Percentiles rank a stretch among this genome's conserved stretches.
These are phyloP conservation scores for Acanthamoeba rhysodes DNA, from an alignment of 208 protist species.

Conservation along the genomic window DNA sequence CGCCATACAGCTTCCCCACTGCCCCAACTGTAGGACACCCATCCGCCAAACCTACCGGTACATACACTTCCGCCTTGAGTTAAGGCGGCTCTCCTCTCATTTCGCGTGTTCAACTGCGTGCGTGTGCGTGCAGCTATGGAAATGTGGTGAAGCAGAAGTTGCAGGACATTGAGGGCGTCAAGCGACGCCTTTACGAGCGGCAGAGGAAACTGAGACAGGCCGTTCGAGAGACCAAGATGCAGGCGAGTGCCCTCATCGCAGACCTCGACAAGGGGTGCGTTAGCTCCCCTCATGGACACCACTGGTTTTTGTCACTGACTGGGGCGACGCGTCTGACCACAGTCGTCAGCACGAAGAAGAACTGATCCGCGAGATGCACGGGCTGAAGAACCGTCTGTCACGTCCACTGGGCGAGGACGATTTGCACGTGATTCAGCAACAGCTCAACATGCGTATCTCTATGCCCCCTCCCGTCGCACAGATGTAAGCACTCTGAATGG, in stretches of 20 bases:
- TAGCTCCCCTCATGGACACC: not conserved
- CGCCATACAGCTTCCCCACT: not conserved
- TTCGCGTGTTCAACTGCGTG: not conserved
- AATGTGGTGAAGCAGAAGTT: slow-evolving; percentile 66
- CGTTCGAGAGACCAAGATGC: not conserved
- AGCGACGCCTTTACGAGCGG: not conserved
- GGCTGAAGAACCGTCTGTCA: not conserved
- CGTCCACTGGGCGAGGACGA: not conserved
- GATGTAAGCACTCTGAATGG: not conserved
- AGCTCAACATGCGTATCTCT: slow-evolving; percentile 25
- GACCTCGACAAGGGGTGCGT: not conserved
- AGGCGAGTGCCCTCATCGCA: not conserved
- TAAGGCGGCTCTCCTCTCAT: not conserved
- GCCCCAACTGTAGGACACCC: slow-evolving; percentile 73
- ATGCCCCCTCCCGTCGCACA: not conserved
- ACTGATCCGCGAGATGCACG: not conserved
- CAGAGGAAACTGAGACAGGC: not conserved
- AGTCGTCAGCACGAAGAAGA: not conserved
- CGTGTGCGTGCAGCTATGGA: not conserved
- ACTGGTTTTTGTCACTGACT: not conserved
- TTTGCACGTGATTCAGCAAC: slow-evolving; percentile 18
- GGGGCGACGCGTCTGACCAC: not conserved
- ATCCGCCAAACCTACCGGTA: slow-evolving; percentile 50
- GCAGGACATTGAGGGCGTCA: slow-evolving; percentile 29
- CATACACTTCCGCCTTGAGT: no score